Evolutionary conservation across 495 filamentous ascomycete species (phyloP).

Genomic region (Beverwykella pulmonaria): DNA sequence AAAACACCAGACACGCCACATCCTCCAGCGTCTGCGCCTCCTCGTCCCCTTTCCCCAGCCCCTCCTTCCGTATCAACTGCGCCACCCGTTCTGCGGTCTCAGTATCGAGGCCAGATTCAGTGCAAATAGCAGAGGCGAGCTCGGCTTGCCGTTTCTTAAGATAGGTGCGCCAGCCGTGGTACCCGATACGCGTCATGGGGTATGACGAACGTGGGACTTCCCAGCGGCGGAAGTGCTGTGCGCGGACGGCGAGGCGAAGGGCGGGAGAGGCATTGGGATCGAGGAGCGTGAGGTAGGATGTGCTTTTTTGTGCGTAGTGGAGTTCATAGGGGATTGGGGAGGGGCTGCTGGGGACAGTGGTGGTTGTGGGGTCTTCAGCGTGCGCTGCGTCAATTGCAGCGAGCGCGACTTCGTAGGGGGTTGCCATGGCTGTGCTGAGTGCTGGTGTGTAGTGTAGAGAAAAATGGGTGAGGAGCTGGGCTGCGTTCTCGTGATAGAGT

Average conservation of each 20-base stretch:
- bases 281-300: slow-evolving; percentile 61
- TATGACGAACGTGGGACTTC: slow-evolving; percentile 72
- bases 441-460: too few species aligned
- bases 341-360: slow-evolving; percentile 43
- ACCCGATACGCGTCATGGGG: slow-evolving; percentile 69
- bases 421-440: not conserved
- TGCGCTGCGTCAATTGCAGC: slow-evolving; percentile 73
- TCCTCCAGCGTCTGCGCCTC: slow-evolving; percentile 78
- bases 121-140: slow-evolving; percentile 58
- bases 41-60: slow-evolving; percentile 57
- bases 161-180: slow-evolving; percentile 72
- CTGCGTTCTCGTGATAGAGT: too few species aligned
- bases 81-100: slow-evolving; percentile 60
- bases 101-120: slow-evolving; percentile 52
- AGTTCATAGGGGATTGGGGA: slow-evolving; percentile 67
- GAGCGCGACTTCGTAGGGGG: slow-evolving; percentile 53
- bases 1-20: slow-evolving; percentile 81
- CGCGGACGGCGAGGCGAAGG: slow-evolving; percentile 73
- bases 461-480: too few species aligned
- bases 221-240: slow-evolving; percentile 82
- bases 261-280: slow-evolving; percentile 60
- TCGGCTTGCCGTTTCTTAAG: slow-evolving; percentile 72
- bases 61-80: slow-evolving; percentile 66
- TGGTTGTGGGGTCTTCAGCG: slow-evolving; percentile 63
- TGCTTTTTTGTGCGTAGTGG: slow-evolving; percentile 79